phyloP scores from a whole-genome alignment of 2,329 filamentous ascomycete species.

The Lachnellula willkommii region DNA sequence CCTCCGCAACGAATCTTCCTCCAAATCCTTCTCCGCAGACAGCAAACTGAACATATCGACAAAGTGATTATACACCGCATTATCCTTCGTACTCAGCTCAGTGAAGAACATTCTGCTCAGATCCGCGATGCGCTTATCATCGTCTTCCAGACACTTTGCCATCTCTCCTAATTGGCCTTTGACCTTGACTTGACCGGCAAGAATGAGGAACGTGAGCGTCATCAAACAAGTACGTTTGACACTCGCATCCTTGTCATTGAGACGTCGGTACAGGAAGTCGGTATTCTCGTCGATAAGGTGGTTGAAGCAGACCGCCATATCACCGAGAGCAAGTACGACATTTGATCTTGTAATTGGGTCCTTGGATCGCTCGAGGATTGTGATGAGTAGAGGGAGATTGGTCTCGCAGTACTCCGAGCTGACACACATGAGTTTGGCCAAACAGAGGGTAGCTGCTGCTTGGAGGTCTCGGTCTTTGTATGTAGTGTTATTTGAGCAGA shows the following conservation, averaged over 20 bases:
- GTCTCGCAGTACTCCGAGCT: conserved; percentile 93
- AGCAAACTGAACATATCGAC: conserved; percentile 97
- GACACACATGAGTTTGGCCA: conserved; percentile 98
- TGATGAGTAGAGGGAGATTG: conserved; percentile 89
- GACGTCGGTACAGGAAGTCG: conserved; percentile 89
- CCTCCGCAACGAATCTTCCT: conserved; percentile 78
- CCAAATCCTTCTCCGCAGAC: conserved; percentile 71
- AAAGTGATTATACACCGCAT: conserved; percentile 98
- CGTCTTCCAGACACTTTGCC: conserved; percentile 96
- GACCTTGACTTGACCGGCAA: conserved; percentile 97
- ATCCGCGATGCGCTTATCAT: conserved; percentile 90
- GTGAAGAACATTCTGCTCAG: conserved; percentile 98
- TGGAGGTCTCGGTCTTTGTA: conserved; percentile 89
- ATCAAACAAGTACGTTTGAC: conserved; percentile 97
- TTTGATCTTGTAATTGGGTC: conserved; percentile 93
- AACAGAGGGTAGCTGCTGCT: conserved; percentile 85
- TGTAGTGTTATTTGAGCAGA: conserved; percentile 89
- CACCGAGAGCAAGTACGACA: conserved; percentile 90
- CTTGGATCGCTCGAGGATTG: conserved; percentile 90
- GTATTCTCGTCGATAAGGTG: conserved; percentile 99
- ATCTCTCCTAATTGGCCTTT: conserved; percentile 98
- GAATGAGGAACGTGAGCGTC: conserved; percentile 95
- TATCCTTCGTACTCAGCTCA: conserved; percentile 95
- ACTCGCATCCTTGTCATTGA: conserved; percentile 81
- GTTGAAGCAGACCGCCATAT: conserved; percentile 99